Conservation (phyloP, 163 green algal species). For the Scenedesmus sp. region DNA sequence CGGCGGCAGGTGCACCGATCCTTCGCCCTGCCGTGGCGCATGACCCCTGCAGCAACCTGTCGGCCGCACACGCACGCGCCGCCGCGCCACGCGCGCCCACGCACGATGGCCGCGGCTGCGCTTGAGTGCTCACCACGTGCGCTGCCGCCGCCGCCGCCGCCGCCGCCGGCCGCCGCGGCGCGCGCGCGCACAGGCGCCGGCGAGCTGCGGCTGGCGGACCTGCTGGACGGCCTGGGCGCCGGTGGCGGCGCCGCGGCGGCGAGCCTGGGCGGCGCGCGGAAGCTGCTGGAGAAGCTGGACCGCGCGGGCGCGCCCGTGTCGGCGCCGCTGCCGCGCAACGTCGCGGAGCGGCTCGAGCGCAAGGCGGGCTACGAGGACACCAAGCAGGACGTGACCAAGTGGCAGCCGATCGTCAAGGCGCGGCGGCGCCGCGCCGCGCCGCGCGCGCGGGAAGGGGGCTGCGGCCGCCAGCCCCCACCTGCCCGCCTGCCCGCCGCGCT, state of each 20-base stretch:
- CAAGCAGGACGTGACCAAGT: constrained; percentile 87
- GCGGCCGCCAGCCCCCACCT: no score
- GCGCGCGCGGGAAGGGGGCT: no score
- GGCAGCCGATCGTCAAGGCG: constrained; percentile 92
- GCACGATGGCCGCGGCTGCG: no score
- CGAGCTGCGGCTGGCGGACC: constrained; percentile 50
- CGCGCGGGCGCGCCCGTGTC: constrained; percentile 48
- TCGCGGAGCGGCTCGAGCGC: constrained; percentile 79
- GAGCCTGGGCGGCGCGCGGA: constrained; percentile 63
- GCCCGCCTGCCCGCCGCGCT: not conserved
- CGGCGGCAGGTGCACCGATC: constrained; percentile 3
- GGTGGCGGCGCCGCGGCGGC: constrained; percentile 45
- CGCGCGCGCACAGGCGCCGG: not conserved
- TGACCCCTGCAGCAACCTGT: constrained; percentile 24
- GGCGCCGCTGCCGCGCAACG: constrained; percentile 72
- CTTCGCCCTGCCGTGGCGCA: constrained; percentile 9
- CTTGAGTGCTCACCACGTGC: no score
- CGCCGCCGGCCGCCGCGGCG: not conserved
- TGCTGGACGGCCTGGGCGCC: constrained; percentile 59
- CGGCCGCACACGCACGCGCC: not conserved
- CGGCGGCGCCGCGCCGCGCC: not conserved
- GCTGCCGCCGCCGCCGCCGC: not conserved
- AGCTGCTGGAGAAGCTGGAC: constrained; percentile 69
- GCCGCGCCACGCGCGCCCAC: no score
- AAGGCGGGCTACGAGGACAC: constrained; percentile 89